Conservation (phyloP, 345 rosid genomes). For the Acer saccharum region DNA sequence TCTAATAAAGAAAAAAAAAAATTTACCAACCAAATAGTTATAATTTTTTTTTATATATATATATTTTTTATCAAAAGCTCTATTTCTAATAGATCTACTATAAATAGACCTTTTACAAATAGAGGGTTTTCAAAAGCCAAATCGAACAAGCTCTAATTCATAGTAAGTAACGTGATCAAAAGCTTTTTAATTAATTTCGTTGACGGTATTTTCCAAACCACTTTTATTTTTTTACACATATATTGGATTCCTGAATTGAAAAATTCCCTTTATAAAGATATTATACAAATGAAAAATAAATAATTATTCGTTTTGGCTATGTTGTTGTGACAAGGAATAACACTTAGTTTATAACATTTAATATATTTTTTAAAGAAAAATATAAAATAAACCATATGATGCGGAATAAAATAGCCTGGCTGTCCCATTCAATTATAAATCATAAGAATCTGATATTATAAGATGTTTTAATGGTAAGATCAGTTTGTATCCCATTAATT, state of each 20-base stretch:
- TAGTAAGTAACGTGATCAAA: not conserved
- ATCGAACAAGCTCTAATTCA: not conserved
- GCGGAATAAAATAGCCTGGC: not conserved
- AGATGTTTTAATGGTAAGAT: not conserved
- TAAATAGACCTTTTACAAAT: no score
- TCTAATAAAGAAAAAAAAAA: no score
- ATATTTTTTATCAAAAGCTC: no score
- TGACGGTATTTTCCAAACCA: not conserved
- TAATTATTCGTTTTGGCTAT: not conserved
- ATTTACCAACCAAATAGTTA: no score
- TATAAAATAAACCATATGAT: not conserved
- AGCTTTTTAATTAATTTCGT: not conserved
- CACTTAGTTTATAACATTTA: conserved; percentile 4
- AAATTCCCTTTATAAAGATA: not conserved
- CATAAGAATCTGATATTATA: not conserved
- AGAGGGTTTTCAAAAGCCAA: no score
- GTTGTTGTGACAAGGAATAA: conserved; percentile 2
- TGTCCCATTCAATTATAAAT: not conserved
- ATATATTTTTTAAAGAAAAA: not conserved
- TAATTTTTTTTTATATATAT: no score
- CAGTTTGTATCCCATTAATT: conserved; percentile 4
- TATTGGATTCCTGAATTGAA: conserved; percentile 8
- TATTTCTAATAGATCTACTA: no score
- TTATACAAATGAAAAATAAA: conserved; percentile 1
- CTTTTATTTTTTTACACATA: not conserved